Conservation (phyloP, 139 green algal species). For the Protoeuglena noctilucae region DNA sequence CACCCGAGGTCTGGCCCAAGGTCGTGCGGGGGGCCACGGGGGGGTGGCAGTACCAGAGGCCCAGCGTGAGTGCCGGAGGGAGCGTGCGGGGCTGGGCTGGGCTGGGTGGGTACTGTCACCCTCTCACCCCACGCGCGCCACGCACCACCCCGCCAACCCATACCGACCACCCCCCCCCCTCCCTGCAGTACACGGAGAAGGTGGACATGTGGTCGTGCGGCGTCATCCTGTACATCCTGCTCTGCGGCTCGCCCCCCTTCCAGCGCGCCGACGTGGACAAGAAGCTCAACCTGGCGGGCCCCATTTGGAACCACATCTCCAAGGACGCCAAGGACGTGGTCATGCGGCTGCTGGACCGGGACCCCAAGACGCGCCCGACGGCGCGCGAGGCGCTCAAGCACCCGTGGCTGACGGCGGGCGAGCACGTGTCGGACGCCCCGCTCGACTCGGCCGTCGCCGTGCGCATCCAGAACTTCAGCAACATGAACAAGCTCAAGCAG, state of each 20-base stretch:
- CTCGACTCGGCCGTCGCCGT: slow-evolving; percentile 64
- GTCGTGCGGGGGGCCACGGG: slow-evolving; percentile 5
- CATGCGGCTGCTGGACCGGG: slow-evolving; percentile 53
- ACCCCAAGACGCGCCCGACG: slow-evolving; percentile 60
- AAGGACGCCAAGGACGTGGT: slow-evolving; percentile 62
- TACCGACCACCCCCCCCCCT: background rate
- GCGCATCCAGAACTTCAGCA: slow-evolving; percentile 77
- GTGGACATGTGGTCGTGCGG: slow-evolving; percentile 86
- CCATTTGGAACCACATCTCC: slow-evolving; percentile 56
- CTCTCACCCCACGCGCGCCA: background rate
- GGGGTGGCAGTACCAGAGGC: background rate
- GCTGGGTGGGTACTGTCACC: no score
- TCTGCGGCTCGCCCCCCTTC: slow-evolving; percentile 82
- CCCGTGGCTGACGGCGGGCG: slow-evolving; percentile 77
- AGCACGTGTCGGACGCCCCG: slow-evolving; percentile 46
- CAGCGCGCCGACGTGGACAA: slow-evolving; percentile 78
- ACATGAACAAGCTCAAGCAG: slow-evolving; percentile 93
- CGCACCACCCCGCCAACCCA: background rate
- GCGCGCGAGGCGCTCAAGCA: slow-evolving; percentile 70
- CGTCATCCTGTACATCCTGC: slow-evolving; percentile 95
- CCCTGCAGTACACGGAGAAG: slow-evolving; percentile 56
- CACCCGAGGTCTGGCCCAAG: slow-evolving; percentile 48
- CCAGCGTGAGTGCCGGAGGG: slow-evolving; percentile 25
- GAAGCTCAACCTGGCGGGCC: slow-evolving; percentile 50
- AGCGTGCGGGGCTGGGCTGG: slow-evolving; percentile 24